Base-by-base conservation (phyloP, 345 rosid genomes). In the Syzygium aromaticum region DNA sequence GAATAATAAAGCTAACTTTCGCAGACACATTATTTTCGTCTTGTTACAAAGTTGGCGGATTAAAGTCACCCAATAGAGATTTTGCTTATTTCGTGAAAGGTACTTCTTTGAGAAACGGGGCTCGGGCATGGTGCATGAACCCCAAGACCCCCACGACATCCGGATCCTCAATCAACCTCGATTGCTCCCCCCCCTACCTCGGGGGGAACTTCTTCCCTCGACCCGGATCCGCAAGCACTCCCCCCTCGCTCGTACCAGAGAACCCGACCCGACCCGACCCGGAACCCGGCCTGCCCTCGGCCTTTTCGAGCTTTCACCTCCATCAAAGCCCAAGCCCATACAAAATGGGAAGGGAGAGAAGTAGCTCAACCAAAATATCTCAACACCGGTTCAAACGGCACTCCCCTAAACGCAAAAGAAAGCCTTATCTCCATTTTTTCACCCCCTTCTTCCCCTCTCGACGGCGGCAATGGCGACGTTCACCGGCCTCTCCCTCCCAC, bases 381-480 rank as follows among this genome's bases (percentile, higher is more conserved):
- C 27, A 9, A 22, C 33, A 61, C 13, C 33, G 33, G 46, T 5
- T 33, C 14, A 8, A 33, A 33, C 21, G 25, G 25, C 80, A 14
- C 51, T 56, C 51, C 73, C 40, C n/a, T 85, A 85, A 85, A 23
- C 3, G 1, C 63, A 7, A 43, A 52, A 43, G 46, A 49, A 33
- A 73, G 80, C 83, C 86, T 86, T 43, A 43, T n/a, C 89, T 15
- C 78, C 54, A 52, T 86, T 25, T 21, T 73, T 38, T 3, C 80
- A 25, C 27, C 30, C 30, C 30, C 15, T 4, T 85, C 54, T 85
- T 56, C 17, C 40, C 86, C 22, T 40, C 10, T 25, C 61, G 33
- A 14, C 86, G 33, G 14, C 85, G 84, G 46, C 90, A 87, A 95
- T 94, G 98, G 95, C 96, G n/a, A 86, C 94, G 83, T 89, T 91